phyloP scores from a whole-genome alignment of 805 yeast genomes.

The Cyberlindnera samutprakarnensis region DNA sequence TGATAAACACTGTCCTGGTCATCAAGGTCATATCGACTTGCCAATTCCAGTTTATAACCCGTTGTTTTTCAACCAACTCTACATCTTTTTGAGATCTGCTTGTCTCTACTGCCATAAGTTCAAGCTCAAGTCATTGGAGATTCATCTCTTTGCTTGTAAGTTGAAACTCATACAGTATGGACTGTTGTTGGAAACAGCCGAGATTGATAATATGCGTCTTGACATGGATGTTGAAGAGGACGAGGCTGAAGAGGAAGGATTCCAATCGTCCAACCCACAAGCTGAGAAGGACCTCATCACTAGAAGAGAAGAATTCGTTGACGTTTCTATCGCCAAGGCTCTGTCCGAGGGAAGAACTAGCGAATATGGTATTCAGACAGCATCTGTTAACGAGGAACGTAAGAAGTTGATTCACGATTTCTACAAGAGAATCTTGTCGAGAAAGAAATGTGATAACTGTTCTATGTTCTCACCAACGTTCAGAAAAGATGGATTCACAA shows the following conservation, averaged over 20 bases:
- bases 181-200: constrained; percentile 66
- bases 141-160: constrained; percentile 71
- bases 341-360: constrained; percentile 68
- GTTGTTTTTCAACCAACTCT: constrained; percentile 85
- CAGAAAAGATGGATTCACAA: constrained; percentile 91
- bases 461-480: constrained; percentile 90
- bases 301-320: constrained; percentile 64
- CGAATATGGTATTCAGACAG: constrained; percentile 65
- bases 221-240: constrained; percentile 38
- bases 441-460: constrained; percentile 93
- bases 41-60: constrained; percentile 97
- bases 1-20: constrained; percentile 95
- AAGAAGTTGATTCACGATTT: constrained; percentile 66
- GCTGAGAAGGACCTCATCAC: constrained; percentile 41
- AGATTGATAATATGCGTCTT: constrained; percentile 53
- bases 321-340: constrained; percentile 63
- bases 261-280: constrained; percentile 25
- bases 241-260: constrained; percentile 38
- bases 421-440: constrained; percentile 60
- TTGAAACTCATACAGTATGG: constrained; percentile 83
- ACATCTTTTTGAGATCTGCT: constrained; percentile 70
- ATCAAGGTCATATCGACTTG: constrained; percentile 94
- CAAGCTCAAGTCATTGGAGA: constrained; percentile 59
- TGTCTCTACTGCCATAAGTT: constrained; percentile 91
- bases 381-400: constrained; percentile 83